Base-by-base conservation (phyloP, 2,329 filamentous ascomycete genomes). In the Ciborinia camelliae region DNA sequence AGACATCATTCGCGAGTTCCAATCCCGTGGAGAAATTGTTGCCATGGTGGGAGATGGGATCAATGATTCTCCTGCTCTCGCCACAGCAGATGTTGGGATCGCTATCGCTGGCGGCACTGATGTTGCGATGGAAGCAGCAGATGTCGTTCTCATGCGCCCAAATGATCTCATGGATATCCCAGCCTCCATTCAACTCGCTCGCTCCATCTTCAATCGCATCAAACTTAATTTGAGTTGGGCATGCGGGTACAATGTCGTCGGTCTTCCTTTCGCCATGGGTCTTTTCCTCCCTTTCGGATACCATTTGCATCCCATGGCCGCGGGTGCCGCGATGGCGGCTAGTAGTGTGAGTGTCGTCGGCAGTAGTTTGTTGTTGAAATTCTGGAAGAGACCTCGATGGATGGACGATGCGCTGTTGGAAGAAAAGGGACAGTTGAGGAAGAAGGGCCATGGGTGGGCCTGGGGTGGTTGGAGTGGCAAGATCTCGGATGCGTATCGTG, bases 41-140 rank as follows among this genome's bases (percentile, higher is more conserved):
- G 95, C 91, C 70, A 99, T 99, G 95, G 93, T 98, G 18, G 93
- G 95, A 61, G 95, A 99, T 76, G 95, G 95, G 50, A 97, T 99
- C 83, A 99, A 99, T 77, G 95, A 99, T 79, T 97, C 92, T 0
- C 95, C 95, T 0, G 95, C 95, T 0, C 86, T 99, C 14, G 95
- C 92, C 0, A 96, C 92, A 0, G 93, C 95, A 14, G 88, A 96
- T 71, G 87, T 98, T 35, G 95, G 95, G 68, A 97, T 99, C 70
- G 93, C 93, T 65, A 91, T 99, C 77, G 85, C 91, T 6, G 92
- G 89, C 9, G 95, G 95, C 64, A 98, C 95, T 0, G 95, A 98
- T 75, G 94, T 99, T 1, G 95, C 95, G 58, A 96, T 99, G 87
- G 95, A 98, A 79, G 95, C 95, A 0, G 95, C 95, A 0, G 92